Evolutionary conservation across 176 grass and related monocot species (phyloP).

Genomic region (Juncus inflexus): DNA sequence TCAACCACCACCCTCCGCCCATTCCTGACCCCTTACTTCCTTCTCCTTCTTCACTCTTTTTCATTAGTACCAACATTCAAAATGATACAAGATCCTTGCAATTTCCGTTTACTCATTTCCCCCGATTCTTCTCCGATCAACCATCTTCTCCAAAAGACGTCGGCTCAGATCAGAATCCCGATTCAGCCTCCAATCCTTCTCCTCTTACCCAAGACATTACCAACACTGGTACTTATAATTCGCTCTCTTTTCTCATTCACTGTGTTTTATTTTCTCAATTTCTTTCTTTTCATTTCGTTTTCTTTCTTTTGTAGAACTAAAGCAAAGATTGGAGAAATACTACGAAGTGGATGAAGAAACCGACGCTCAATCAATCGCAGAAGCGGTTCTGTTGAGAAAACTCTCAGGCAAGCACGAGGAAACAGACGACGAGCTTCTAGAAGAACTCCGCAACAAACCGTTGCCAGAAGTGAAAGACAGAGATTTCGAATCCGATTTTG

Average conservation of each 20-base stretch:
- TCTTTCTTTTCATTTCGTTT: no score
- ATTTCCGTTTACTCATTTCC: no score
- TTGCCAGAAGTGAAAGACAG: slow-evolving; percentile 38
- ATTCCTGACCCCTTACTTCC: no score
- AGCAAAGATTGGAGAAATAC: slow-evolving; percentile 47
- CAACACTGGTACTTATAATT: slow-evolving; percentile 7
- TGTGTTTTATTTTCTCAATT: not conserved
- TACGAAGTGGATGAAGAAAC: slow-evolving; percentile 38
- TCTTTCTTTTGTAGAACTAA: slow-evolving; percentile 42
- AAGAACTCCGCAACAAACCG: slow-evolving; percentile 40
- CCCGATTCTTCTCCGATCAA: no score
- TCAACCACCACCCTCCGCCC: no score
- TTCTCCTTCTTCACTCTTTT: no score
- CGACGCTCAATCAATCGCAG: slow-evolving; percentile 27
- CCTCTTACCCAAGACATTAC: slow-evolving; percentile 22
- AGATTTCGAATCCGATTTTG: slow-evolving; percentile 59
- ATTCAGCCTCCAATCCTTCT: slow-evolving; percentile 1
- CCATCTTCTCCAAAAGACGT: no score
- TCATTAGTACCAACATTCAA: no score
- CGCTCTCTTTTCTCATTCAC: not conserved
- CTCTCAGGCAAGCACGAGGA: slow-evolving; percentile 41
- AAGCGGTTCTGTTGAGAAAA: slow-evolving; percentile 46
- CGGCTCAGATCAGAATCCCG: slow-evolving; percentile 2
- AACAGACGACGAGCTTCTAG: slow-evolving; percentile 52
- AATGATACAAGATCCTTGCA: no score